Conservation (phyloP, 169 alveolate species). For the Plasmodium fragile region DNA sequence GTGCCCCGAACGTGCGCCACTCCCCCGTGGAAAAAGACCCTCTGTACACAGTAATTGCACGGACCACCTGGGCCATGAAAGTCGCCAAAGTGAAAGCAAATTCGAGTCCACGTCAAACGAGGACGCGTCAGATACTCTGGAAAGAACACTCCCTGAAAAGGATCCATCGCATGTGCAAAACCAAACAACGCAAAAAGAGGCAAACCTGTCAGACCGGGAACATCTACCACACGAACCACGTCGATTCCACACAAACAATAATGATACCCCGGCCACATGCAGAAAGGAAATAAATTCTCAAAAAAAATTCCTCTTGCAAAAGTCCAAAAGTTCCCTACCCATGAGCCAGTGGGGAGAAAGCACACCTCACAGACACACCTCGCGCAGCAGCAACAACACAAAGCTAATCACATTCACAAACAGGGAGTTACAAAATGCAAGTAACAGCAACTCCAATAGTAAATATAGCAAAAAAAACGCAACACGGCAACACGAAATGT, state of each 20-base stretch:
- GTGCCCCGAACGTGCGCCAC: background rate
- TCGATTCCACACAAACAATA: background rate
- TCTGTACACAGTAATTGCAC: background rate
- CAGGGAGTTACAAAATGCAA: conserved; percentile 7
- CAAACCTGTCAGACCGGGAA: background rate
- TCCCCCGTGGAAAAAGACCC: background rate
- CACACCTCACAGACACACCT: background rate
- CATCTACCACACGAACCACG: background rate
- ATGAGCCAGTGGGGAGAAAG: background rate
- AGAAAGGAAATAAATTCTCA: background rate
- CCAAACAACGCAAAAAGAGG: background rate
- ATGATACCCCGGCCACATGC: background rate
- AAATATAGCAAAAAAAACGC: background rate
- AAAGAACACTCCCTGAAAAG: background rate
- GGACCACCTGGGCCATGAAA: background rate
- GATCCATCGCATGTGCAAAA: background rate
- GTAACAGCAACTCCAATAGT: background rate
- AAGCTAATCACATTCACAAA: conserved; percentile 6
- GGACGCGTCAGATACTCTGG: background rate
- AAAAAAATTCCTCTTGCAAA: background rate
- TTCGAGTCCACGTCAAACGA: background rate
- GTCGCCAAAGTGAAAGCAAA: background rate
- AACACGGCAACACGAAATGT: conserved; percentile 30
- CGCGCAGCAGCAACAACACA: background rate
- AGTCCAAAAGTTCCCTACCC: background rate